These are phyloP conservation scores for Penicillium capsulatum DNA, from an alignment of 2,329 filamentous ascomycete genomes.

Conservation along the genomic window DNA sequence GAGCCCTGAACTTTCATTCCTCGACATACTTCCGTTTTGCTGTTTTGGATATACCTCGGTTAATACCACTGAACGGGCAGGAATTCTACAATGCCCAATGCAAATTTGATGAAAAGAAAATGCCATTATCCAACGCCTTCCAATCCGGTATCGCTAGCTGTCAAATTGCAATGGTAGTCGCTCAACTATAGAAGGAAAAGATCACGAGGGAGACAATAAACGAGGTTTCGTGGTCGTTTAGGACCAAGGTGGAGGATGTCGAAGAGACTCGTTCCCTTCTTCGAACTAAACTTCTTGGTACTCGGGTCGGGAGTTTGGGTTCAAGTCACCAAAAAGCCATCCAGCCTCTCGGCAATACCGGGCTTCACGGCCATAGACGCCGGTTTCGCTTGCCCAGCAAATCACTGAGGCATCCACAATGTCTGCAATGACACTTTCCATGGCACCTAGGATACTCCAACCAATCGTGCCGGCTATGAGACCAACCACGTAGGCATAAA, in stretches of 20 bases:
- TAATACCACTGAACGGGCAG: too few relatives aligned
- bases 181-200: slow-evolving; percentile 4
- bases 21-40: slow-evolving; percentile 4
- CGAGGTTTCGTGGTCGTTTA: background rate
- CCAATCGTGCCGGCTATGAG: slow-evolving; percentile 90
- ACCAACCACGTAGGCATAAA: slow-evolving; percentile 93
- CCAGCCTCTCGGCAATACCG: slow-evolving; percentile 91
- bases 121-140: slow-evolving; percentile 1
- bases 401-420: slow-evolving; percentile 85
- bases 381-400: slow-evolving; percentile 88
- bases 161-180: slow-evolving; percentile 5
- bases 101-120: too few relatives aligned
- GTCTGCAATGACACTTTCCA: slow-evolving; percentile 81
- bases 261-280: background rate
- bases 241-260: background rate
- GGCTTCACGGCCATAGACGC: slow-evolving; percentile 57
- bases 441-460: slow-evolving; percentile 85
- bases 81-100: too few relatives aligned
- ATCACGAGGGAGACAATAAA: slow-evolving; percentile 1
- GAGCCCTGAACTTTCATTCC: slow-evolving; percentile 20
- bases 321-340: slow-evolving; percentile 70
- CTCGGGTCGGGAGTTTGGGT: slow-evolving; percentile 12
- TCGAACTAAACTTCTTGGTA: slow-evolving; percentile 17
- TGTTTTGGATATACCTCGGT: too few relatives aligned
- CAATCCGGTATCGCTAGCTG: slow-evolving; percentile 1